Evolutionary conservation across 129 eudicot genomes (phyloP).

Genomic region (Flaveria bidentis): DNA sequence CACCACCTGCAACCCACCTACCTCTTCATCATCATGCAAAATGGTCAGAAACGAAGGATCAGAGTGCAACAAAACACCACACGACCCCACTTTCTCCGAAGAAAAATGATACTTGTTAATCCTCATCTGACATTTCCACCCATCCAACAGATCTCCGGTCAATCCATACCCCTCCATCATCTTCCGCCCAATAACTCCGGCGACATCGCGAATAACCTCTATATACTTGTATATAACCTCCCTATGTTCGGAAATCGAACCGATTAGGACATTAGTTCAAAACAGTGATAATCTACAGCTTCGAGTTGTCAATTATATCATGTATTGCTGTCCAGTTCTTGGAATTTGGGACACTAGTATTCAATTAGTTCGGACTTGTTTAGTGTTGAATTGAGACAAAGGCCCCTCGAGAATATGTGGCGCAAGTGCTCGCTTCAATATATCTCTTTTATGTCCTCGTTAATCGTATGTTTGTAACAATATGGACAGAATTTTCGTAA

Average conservation of each 20-base stretch:
- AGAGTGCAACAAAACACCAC: slow-evolving; percentile 9
- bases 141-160: slow-evolving; percentile 3
- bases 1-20: neutral
- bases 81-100: neutral
- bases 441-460: no score
- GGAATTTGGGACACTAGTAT: no score
- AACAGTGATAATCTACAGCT: no score
- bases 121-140: slow-evolving; percentile 13
- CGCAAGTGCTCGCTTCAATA: no score
- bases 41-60: slow-evolving; percentile 8
- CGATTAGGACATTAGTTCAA: no score
- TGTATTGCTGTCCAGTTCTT: no score
- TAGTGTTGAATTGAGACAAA: no score
- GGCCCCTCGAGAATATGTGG: no score
- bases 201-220: slow-evolving; percentile 38
- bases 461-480: no score
- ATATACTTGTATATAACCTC: neutral
- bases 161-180: slow-evolving; percentile 31
- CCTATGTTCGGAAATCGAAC: neutral
- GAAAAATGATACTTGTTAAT: neutral
- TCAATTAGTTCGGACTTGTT: no score
- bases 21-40: slow-evolving; percentile 5
- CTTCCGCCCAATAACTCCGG: slow-evolving; percentile 33
- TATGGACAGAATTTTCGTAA: no score
- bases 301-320: no score